A percentile compares a stretch with the other conserved stretches of the same genome.
These are phyloP conservation scores for Cardamine chenopodiifolia DNA, from an alignment of 345 rosid genomes.

Conservation along the genomic window DNA sequence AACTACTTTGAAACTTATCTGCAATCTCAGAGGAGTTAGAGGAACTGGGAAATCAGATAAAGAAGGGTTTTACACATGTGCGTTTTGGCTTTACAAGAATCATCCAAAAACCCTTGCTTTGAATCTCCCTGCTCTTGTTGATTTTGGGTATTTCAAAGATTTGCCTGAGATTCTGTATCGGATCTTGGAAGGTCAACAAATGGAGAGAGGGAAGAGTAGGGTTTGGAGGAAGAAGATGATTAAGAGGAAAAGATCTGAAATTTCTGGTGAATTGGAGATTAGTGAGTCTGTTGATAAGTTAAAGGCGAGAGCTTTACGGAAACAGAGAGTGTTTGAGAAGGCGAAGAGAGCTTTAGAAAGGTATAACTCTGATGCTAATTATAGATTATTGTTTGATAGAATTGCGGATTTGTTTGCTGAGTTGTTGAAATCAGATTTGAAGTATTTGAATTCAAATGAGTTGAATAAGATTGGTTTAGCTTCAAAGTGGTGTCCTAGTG, in stretches of 20 bases:
- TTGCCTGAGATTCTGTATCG: conserved; percentile 67
- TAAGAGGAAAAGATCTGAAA: background rate
- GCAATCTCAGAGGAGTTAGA: conserved; percentile 67
- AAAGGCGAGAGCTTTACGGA: conserved; percentile 32
- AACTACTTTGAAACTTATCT: conserved; percentile 58
- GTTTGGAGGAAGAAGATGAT: conserved; percentile 21
- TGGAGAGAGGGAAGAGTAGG: conserved; percentile 28
- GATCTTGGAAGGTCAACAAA: conserved; percentile 52
- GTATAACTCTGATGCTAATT: conserved; percentile 35
- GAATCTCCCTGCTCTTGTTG: conserved; percentile 46
- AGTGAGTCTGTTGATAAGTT: conserved; percentile 16
- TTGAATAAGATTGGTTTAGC: conserved; percentile 33
- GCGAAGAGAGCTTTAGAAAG: conserved; percentile 35
- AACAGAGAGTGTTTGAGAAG: conserved; percentile 37
- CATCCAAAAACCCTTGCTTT: conserved; percentile 72
- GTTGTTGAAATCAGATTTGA: conserved; percentile 37
- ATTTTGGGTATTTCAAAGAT: conserved; percentile 68
- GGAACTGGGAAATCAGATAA: conserved; percentile 71
- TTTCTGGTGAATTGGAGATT: conserved; percentile 34
- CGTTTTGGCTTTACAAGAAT: conserved; percentile 54
- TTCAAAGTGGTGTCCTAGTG: conserved; percentile 45
- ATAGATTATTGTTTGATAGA: conserved; percentile 28
- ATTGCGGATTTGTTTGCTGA: conserved; percentile 40
- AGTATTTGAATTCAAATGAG: conserved; percentile 30
- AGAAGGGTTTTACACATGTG: conserved; percentile 65